phyloP scores from a whole-genome alignment of 2,329 filamentous ascomycete species.

The Penicillium sp. region DNA sequence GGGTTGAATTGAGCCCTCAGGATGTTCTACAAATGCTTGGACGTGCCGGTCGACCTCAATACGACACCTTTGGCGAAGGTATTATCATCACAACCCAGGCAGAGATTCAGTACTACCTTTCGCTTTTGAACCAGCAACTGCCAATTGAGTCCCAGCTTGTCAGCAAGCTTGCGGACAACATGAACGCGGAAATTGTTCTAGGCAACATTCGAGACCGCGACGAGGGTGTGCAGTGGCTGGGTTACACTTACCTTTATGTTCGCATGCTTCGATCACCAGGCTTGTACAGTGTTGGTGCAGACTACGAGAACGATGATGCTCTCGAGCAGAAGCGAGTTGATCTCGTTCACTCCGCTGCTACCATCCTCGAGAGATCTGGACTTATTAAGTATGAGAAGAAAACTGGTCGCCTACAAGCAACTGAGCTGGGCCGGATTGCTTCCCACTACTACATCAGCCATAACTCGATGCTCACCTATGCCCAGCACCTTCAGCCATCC shows the following conservation, averaged over 20 bases:
- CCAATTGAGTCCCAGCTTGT: constrained; percentile 97
- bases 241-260: constrained; percentile 96
- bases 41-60: constrained; percentile 92
- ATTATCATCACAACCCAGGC: constrained; percentile 96
- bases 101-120: constrained; percentile 97
- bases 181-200: constrained; percentile 94
- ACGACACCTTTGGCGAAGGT: constrained; percentile 95
- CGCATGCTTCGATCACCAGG: constrained; percentile 95
- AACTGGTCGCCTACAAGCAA: constrained; percentile 80
- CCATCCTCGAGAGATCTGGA: constrained; percentile 79
- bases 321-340: constrained; percentile 98
- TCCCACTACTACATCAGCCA: constrained; percentile 99
- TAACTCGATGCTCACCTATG: constrained; percentile 95
- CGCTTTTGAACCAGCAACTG: constrained; percentile 91
- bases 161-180: constrained; percentile 87
- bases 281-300: constrained; percentile 90
- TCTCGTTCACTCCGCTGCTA: constrained; percentile 88
- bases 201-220: constrained; percentile 89
- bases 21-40: constrained; percentile 98
- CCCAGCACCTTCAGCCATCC: constrained; percentile 87
- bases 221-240: constrained; percentile 97
- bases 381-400: constrained; percentile 96
- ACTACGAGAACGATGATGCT: constrained; percentile 88
- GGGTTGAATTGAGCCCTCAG: constrained; percentile 95
- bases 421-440: constrained; percentile 90